Percentiles rank a stretch among this genome's conserved stretches.
Conservation (phyloP, 495 filamentous ascomycete species). For the Pseudevernia furfuracea region DNA sequence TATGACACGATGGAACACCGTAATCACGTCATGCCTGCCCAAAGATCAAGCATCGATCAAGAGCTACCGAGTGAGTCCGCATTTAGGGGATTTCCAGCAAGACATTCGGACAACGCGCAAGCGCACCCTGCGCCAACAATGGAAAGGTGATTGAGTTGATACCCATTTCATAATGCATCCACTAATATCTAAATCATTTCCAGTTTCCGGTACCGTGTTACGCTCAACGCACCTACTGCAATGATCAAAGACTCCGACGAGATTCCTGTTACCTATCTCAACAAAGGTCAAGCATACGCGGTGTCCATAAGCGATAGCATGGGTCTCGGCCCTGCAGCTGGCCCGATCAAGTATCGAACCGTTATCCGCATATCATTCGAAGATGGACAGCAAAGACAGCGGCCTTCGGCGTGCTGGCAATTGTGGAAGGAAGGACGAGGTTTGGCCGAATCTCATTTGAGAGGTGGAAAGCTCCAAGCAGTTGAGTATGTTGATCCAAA, state of each 20-base stretch:
- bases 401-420: conserved; percentile 81
- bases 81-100: conserved; percentile 29
- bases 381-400: conserved; percentile 78
- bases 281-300: conserved; percentile 90
- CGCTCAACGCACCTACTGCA: conserved; percentile 89
- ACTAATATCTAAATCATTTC: conserved; percentile 23
- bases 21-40: conserved; percentile 51
- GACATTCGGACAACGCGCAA: conserved; percentile 29
- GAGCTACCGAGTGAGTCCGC: conserved; percentile 36
- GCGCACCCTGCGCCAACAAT: conserved; percentile 34
- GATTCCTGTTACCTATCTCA: conserved; percentile 91
- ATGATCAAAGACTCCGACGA: conserved; percentile 85
- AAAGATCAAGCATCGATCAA: conserved; percentile 39
- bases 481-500: conserved; percentile 85
- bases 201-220: conserved; percentile 86
- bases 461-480: conserved; percentile 78
- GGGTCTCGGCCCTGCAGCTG: conserved; percentile 27
- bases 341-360: conserved; percentile 62
- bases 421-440: conserved; percentile 93
- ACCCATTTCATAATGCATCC: conserved; percentile 35
- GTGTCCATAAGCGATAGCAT: conserved; percentile 68
- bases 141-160: conserved; percentile 38
- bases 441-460: conserved; percentile 78
- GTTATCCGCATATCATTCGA: conserved; percentile 90
- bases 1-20: conserved; percentile 70